Conservation (phyloP, 164 flowering plant species). For the Akebia trifoliata region DNA sequence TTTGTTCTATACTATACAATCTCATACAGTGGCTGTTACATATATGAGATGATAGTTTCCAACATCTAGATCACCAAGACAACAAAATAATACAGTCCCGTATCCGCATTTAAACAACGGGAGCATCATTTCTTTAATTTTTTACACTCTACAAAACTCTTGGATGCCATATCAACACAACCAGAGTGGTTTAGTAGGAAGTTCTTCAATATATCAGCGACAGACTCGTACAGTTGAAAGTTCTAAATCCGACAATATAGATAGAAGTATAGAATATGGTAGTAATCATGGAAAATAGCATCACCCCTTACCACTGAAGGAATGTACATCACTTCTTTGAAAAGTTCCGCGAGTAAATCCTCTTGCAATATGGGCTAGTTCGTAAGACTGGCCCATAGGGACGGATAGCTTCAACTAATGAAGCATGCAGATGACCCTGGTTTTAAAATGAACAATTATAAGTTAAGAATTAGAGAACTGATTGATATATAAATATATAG, state of each 20-base stretch:
- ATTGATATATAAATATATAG: no score
- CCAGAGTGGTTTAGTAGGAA: no score
- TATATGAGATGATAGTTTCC: no score
- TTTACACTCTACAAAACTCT: constrained; percentile 15
- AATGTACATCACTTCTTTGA: constrained; percentile 35
- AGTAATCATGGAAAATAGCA: constrained; percentile 23
- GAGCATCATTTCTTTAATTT: constrained; percentile 28
- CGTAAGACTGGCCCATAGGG: constrained; percentile 29
- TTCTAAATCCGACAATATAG: background rate
- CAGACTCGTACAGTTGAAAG: constrained; percentile 5
- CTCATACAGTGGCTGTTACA: background rate
- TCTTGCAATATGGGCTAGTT: constrained; percentile 57
- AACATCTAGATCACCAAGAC: constrained; percentile 1
- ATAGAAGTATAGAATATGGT: constrained; percentile 7
- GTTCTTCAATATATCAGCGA: no score
- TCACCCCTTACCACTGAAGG: constrained; percentile 8
- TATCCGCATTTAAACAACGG: constrained; percentile 10
- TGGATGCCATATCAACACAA: no score
- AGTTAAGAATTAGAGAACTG: no score
- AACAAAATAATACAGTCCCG: constrained; percentile 9
- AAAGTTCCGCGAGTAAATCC: constrained; percentile 41
- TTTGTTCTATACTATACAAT: background rate
- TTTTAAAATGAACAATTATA: constrained; percentile 6
- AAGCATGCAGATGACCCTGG: constrained; percentile 41
- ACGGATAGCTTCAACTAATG: constrained; percentile 40